phyloP scores from a whole-genome alignment of 257 asterid genomes.

The Echites panduratus region DNA sequence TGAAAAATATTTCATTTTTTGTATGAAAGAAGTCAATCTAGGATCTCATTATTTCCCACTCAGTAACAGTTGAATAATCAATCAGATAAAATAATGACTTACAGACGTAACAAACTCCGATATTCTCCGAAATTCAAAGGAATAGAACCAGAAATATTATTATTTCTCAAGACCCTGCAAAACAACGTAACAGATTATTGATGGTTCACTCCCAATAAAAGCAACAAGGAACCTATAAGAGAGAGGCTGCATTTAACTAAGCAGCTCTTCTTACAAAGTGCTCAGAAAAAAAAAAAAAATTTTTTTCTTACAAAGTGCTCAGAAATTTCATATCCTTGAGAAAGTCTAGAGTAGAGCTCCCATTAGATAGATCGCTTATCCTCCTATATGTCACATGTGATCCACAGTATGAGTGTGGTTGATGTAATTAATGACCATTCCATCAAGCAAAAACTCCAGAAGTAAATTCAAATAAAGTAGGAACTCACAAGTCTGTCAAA shows the following conservation, averaged over 20 bases:
- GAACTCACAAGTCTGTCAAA: slow-evolving; percentile 57
- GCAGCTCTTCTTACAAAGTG: slow-evolving; percentile 8
- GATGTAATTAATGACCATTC: not conserved
- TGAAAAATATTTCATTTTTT: not conserved
- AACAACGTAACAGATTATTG: not conserved
- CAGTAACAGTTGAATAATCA: not conserved
- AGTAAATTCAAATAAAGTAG: not conserved
- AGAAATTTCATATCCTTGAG: slow-evolving; percentile 43
- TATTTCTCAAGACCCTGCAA: slow-evolving; percentile 67
- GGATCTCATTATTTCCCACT: not conserved
- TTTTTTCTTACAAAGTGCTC: slow-evolving; percentile 56
- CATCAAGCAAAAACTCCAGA: not conserved
- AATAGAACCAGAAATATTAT: slow-evolving; percentile 64
- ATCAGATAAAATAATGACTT: slow-evolving; percentile 25
- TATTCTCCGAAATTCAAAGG: slow-evolving; percentile 52
- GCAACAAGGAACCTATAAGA: slow-evolving; percentile 2
- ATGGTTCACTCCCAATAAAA: slow-evolving; percentile 4
- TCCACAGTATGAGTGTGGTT: slow-evolving; percentile 17
- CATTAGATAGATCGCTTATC: slow-evolving; percentile 68
- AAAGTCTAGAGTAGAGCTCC: slow-evolving; percentile 63
- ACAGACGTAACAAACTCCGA: slow-evolving; percentile 49
- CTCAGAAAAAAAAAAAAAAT: no score
- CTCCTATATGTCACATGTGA: slow-evolving; percentile 42
- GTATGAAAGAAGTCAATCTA: not conserved
- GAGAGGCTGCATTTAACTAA: not conserved